Evolutionary conservation across 495 filamentous ascomycete species (phyloP), one percentile per base, ranked within the genome.

Genomic region (Aspergillus campestris): DNA sequence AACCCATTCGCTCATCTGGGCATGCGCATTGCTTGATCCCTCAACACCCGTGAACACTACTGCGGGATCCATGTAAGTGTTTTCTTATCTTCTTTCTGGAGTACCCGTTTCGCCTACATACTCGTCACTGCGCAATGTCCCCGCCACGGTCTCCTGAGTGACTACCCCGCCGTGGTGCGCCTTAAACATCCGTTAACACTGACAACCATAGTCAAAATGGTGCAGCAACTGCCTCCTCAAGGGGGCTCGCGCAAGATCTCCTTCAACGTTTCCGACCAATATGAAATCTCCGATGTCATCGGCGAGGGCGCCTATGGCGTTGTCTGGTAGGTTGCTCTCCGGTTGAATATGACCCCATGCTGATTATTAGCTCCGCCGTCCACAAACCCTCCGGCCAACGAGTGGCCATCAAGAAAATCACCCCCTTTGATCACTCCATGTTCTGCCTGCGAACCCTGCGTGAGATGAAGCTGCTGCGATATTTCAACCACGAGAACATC

Each of bases 401-500:
- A 72, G 94, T 99, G 40, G 94, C 94, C 28, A 99, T 99, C 73
- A 99, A 99, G 75, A 99, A 99, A 78, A 99, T 99, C 57, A 96
- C 90, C 1, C 94, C 92, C 0, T 97, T 97, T 69, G 92, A 98
- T 54, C 91, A 97, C 61, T 95, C 89, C 57, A 97, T 96, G 91
- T 98, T 98, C 75, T 97, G 92, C 63, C 71, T 99, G 55, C 78
- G 94, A 58, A 99, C 94, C 6, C 72, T 99, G 52, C 89, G 94
- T 59, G 94, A 99, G 70, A 99, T 99, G 94, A 99, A 99, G 78
- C 75, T 99, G 44, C 74, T 99, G 52, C 80, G 94, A 53, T 97
- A 99, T 69, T 99, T 99, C 77, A 99, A 99, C 70, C 94, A 99
- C 61, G 94, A 99, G 69, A 99, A 99, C 68, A 97, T 99, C 69